Evolutionary conservation across 2,329 filamentous ascomycete genomes (phyloP), one percentile per base, ranked within the genome.

Genomic region (Fusarium verrucosum): DNA sequence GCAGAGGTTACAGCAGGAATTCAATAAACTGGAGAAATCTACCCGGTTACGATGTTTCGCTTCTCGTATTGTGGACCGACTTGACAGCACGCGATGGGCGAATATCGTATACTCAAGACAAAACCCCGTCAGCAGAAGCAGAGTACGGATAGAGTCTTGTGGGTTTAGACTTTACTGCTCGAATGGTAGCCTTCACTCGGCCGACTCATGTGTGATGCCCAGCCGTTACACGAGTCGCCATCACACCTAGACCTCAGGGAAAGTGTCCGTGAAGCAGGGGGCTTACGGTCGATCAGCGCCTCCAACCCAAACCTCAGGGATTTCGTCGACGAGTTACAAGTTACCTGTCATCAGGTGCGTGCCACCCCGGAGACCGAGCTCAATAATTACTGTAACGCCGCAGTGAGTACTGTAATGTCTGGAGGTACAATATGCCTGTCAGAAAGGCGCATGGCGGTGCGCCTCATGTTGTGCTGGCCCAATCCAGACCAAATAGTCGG

Each of bases 21-120:
- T 20, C 36, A 16, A 63, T 44, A 58, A 50, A 35, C 50, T 32
- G 38, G 37, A 38, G 22, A 10, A 46, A 22, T 46, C 33, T 40
- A 40, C 38, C 52, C 36, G 40, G 32, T 33, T 46, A 56, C 58
- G 33, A 45, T 62, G 41, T 30, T 35, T 62, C n/a, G 17, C 46
- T 41, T 66, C 62, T 66, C 62, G 58, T 66, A 63, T 66, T 50
- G 37, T 51, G 59, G 47, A 47, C 36, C 50, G 38, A 62, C 32
- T 38, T 25, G 30, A 57, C 36, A 45, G 41, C 58, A 66, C 52
- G 52, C 64, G 63, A 66, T 66, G 41, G 41, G 25, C 22, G 50
- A 47, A 50, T 47, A 35, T 45, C 23, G 17, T 36, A 43, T 59
- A 23, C 28, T 42, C 37, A 30, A 58, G 32, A 58, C 33, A 23